Evolutionary conservation across 306 rosid genomes (phyloP), one percentile per base, ranked within the genome.

Genomic region (Quercus engelmannii): DNA sequence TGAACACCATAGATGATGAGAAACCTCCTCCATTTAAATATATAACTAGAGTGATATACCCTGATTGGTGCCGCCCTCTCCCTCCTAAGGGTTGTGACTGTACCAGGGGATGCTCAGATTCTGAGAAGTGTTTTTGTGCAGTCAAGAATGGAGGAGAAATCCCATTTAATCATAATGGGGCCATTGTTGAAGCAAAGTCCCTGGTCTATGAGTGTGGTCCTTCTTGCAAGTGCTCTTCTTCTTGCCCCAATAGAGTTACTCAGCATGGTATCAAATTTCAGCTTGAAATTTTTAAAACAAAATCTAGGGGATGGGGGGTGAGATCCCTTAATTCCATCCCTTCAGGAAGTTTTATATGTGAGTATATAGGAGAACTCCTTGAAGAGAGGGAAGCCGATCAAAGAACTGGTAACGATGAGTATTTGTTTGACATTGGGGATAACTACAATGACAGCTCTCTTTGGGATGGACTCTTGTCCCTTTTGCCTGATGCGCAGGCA

Each of bases 201-300:
- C 94, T 95, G 12, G 97, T 95, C 51, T 92, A 85, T 73, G 99
- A 92, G 91, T 95, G 99, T 77, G 90, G 99, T 62, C 90, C 94
- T 75, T 76, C 84, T 38, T 95, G 99, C 85, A 83, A 71, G 85
- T 95, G 99, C 82, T 89, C 93, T 82, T 71, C 92, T 31, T 81
- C 95, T 68, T 95, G 99, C 84, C 82, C 80, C 76, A 95, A 95
- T 58, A 89, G 99, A 77, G 97, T 87, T 74, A 84, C 95, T 74
- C 99, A 95, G 81, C 85, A 31, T 61, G 99, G 99, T 55, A 90
- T 90, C 71, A 88, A 87, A 80, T 85, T 90, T 82, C 99, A 88
- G 69, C 93, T 95, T 56, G 97, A 95, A 85, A 79, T 95, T 57
- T 95, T 95, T 77, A 92, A 95, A 85, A 94, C 99, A 65, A 55